Evolutionary conservation across 2,329 filamentous ascomycete species (phyloP).

Genomic region (Cordyceps cicadae): DNA sequence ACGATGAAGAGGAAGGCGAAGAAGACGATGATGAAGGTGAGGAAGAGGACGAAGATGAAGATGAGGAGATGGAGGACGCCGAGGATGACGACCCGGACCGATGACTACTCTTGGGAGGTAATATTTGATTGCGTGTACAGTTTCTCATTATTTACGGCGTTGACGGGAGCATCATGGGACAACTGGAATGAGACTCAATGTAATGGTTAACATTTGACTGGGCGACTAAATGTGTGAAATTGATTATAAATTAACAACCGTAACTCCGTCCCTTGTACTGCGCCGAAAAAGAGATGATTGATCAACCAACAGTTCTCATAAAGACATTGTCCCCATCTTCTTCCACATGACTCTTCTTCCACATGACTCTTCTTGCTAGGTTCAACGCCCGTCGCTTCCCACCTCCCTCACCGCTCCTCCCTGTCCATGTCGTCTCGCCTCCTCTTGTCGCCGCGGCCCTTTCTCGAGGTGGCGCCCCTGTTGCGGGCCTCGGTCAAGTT

Average conservation of each 20-base stretch:
- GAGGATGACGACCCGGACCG: slow-evolving; percentile 13
- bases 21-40: slow-evolving; percentile 14
- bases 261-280: slow-evolving; percentile 3
- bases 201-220: neutral
- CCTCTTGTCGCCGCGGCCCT: slow-evolving; percentile 33
- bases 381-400: neutral
- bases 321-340: neutral
- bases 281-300: neutral
- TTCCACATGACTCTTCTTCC: neutral
- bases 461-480: slow-evolving; percentile 30
- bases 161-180: neutral
- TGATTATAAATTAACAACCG: neutral
- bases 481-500: slow-evolving; percentile 55
- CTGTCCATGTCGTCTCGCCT: slow-evolving; percentile 60
- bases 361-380: neutral
- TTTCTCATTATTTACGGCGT: neutral
- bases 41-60: slow-evolving; percentile 15
- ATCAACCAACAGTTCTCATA: slow-evolving; percentile 1
- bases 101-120: neutral
- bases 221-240: neutral
- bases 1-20: slow-evolving; percentile 17
- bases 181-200: neutral
- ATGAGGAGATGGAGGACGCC: slow-evolving; percentile 14
- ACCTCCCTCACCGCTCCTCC: slow-evolving; percentile 53
- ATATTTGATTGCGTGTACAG: neutral